These are phyloP conservation scores for Tephrocybe sp. DNA, from an alignment of 768 basidiomycete species.

Conservation along the genomic window DNA sequence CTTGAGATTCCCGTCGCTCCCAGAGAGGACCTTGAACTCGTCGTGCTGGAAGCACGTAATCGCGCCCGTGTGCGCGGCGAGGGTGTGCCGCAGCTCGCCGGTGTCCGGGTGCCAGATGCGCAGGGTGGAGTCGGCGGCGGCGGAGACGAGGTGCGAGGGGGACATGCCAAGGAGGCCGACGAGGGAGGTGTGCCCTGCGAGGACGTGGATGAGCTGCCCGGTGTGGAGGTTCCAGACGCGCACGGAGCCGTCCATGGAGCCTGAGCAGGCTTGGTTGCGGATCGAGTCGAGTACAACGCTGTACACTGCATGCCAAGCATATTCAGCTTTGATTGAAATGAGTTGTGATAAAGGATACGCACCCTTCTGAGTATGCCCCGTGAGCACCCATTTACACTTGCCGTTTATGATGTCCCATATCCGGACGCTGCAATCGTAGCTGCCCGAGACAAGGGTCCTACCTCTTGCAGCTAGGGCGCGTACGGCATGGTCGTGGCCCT, in stretches of 20 bases:
- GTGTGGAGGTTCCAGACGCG: conserved; percentile 89
- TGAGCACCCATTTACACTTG: conserved; percentile 73
- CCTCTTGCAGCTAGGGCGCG: conserved; percentile 91
- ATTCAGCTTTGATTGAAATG: too few species aligned
- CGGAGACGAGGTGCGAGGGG: conserved; percentile 88
- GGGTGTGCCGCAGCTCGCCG: conserved; percentile 75
- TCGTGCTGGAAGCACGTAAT: conserved; percentile 99
- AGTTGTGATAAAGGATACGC: conserved; percentile 17
- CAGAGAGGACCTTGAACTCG: conserved; percentile 94
- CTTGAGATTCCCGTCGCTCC: conserved; percentile 94
- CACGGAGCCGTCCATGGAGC: conserved; percentile 97
- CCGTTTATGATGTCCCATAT: conserved; percentile 94
- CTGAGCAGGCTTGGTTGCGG: conserved; percentile 91
- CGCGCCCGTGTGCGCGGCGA: conserved; percentile 93
- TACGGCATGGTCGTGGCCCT: conserved; percentile 91
- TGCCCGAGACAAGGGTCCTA: conserved; percentile 88
- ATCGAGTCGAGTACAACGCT: conserved; percentile 88
- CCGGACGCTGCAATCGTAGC: conserved; percentile 93
- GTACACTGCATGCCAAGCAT: conserved; percentile 64
- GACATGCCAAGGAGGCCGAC: conserved; percentile 93
- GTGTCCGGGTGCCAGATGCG: conserved; percentile 92
- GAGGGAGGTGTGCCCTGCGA: conserved; percentile 91
- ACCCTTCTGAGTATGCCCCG: conserved; percentile 94
- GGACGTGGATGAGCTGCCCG: conserved; percentile 75
- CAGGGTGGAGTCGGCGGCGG: conserved; percentile 93